phyloP scores from a whole-genome alignment of 768 basidiomycete species.

The Tricholoma matsutake region DNA sequence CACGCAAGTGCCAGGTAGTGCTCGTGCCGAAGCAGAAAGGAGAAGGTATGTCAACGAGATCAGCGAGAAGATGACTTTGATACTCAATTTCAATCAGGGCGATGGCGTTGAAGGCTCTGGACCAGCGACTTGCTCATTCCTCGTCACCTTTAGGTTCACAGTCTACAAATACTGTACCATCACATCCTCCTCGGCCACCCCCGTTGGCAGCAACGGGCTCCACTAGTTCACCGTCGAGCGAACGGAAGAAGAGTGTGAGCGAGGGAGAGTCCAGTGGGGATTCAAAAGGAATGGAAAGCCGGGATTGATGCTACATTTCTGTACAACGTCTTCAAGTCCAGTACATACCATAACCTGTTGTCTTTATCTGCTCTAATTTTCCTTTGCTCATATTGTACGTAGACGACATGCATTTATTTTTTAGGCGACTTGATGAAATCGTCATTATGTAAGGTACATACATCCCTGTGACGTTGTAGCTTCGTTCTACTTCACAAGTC shows the following conservation, averaged over 20 bases:
- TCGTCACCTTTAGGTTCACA: slow-evolving; percentile 39
- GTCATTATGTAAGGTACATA: slow-evolving; percentile 13
- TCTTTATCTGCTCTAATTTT: slow-evolving; percentile 8
- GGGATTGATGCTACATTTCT: slow-evolving; percentile 7
- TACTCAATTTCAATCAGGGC: slow-evolving; percentile 52
- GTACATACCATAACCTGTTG: slow-evolving; percentile 13
- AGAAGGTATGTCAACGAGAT: slow-evolving; percentile 60
- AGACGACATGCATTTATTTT: slow-evolving; percentile 1
- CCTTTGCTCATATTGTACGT: slow-evolving; percentile 7
- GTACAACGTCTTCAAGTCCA: slow-evolving; percentile 4
- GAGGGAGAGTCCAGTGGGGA: slow-evolving; percentile 37
- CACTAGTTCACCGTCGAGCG: slow-evolving; percentile 7
- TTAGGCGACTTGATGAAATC: not conserved
- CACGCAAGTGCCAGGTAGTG: slow-evolving; percentile 75
- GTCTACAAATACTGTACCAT: slow-evolving; percentile 29
- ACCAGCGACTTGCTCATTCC: slow-evolving; percentile 81
- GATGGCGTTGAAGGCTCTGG: slow-evolving; percentile 93
- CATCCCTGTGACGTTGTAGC: too few relatives aligned
- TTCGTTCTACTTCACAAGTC: slow-evolving; percentile 6
- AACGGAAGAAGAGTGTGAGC: slow-evolving; percentile 35
- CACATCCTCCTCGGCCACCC: slow-evolving; percentile 30
- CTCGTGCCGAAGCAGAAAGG: slow-evolving; percentile 94
- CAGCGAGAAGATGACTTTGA: not conserved
- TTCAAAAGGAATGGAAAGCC: slow-evolving; percentile 29
- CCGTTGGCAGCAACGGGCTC: slow-evolving; percentile 30